Percentiles rank a stretch among this genome's conserved stretches.
Evolutionary conservation across 768 basidiomycete genomes (phyloP).

Genomic region (Phaffia australis): DNA sequence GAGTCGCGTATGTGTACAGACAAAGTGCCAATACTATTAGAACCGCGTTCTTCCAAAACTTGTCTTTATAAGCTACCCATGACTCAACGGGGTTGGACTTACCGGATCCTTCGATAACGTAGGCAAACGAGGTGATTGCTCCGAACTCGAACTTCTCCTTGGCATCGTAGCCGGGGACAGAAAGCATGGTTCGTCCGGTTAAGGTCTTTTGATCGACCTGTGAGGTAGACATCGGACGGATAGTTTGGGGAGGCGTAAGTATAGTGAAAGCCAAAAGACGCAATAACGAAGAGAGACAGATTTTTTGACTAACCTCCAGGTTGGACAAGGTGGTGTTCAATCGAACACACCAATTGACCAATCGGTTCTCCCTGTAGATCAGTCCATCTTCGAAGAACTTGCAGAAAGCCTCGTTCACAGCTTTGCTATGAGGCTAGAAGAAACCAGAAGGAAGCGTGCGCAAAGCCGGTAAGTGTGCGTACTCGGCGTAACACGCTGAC

Average conservation of each 20-base stretch:
- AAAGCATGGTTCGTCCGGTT: constrained; percentile 68
- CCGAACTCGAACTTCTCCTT: constrained; percentile 97
- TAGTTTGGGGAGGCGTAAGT: not conserved
- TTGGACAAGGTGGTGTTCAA: constrained; percentile 97
- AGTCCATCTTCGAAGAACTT: constrained; percentile 79
- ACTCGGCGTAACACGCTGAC: not conserved
- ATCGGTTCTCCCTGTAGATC: constrained; percentile 85
- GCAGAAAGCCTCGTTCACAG: constrained; percentile 86
- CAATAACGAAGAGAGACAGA: not conserved
- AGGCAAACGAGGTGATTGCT: constrained; percentile 90
- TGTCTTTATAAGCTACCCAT: not conserved
- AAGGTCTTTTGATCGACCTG: constrained; percentile 89
- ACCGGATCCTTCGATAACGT: constrained; percentile 78
- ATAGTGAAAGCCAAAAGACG: not conserved
- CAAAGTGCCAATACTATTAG: not conserved
- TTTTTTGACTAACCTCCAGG: constrained; percentile 55
- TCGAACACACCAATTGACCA: constrained; percentile 96
- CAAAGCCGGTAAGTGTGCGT: not conserved
- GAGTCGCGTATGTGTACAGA: no score
- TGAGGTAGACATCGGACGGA: not conserved
- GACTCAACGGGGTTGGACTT: constrained; percentile 27
- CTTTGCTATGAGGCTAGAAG: constrained; percentile 55
- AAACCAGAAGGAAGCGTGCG: not conserved
- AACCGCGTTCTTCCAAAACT: not conserved
- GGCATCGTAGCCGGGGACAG: constrained; percentile 85